Conservation (phyloP, 768 basidiomycete genomes). For the Albatrellus ellisii region DNA sequence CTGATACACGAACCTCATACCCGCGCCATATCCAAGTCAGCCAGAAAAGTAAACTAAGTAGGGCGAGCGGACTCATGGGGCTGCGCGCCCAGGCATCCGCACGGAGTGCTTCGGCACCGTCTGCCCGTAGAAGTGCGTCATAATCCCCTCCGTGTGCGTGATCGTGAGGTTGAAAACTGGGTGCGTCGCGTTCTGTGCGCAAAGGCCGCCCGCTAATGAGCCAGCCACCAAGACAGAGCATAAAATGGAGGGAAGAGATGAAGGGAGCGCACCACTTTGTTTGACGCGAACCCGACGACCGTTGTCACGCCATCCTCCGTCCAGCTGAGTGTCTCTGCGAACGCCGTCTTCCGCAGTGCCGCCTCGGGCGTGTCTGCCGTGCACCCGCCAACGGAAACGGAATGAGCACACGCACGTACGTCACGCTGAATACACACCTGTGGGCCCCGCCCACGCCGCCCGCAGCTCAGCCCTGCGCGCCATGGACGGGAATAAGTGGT, state of each 20-base stretch:
- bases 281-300: conserved; percentile 45
- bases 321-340: conserved; percentile 49
- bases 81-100: background rate
- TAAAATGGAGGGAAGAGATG: background rate
- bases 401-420: conserved; percentile 4
- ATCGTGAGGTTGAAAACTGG: conserved; percentile 67
- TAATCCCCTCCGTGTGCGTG: conserved; percentile 50
- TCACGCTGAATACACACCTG: background rate
- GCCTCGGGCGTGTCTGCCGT: conserved; percentile 19
- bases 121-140: conserved; percentile 66
- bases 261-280: conserved; percentile 42
- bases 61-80: too few relatives aligned
- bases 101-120: conserved; percentile 21
- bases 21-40: too few relatives aligned
- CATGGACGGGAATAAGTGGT: conserved; percentile 44
- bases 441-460: conserved; percentile 25
- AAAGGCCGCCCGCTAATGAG: background rate
- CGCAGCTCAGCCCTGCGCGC: conserved; percentile 22
- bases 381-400: too few relatives aligned
- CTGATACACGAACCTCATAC: too few relatives aligned
- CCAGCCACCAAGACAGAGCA: background rate
- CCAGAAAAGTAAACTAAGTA: too few relatives aligned
- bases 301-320: conserved; percentile 44
- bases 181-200: conserved; percentile 64
- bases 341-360: conserved; percentile 31